phyloP scores from a whole-genome alignment of 148 eudicot species.

The Rheum nobile region DNA sequence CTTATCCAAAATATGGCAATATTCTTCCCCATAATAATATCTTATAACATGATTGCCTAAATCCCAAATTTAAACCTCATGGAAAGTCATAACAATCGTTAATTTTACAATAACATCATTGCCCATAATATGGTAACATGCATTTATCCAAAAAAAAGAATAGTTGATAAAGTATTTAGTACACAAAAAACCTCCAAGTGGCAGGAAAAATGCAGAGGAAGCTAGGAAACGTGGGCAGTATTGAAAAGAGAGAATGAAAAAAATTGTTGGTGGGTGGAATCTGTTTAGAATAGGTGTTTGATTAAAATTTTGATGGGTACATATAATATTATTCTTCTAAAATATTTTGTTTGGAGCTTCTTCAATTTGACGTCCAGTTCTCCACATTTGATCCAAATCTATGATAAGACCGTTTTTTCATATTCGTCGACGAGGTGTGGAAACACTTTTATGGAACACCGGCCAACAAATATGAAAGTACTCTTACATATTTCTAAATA shows the following conservation, averaged over 20 bases:
- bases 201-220: not conserved
- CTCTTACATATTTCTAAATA: no score
- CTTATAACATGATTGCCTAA: no score
- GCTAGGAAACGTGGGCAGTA: not conserved
- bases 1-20: no score
- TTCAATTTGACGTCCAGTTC: not conserved
- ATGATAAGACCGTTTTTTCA: not conserved
- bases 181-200: no score
- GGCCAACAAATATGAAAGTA: not conserved
- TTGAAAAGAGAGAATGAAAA: not conserved
- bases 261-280: not conserved
- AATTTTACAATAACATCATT: no score
- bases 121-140: no score
- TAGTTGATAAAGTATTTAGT: no score
- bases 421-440: not conserved
- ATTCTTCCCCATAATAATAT: no score
- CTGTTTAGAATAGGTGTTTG: not conserved
- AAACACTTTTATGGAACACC: not conserved
- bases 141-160: no score
- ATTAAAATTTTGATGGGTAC: not conserved
- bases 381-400: not conserved
- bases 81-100: no score
- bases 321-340: not conserved
- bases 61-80: no score
- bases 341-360: not conserved